phyloP scores from a whole-genome alignment of 2,329 filamentous ascomycete genomes.

The Colletotrichum brevisporum region DNA sequence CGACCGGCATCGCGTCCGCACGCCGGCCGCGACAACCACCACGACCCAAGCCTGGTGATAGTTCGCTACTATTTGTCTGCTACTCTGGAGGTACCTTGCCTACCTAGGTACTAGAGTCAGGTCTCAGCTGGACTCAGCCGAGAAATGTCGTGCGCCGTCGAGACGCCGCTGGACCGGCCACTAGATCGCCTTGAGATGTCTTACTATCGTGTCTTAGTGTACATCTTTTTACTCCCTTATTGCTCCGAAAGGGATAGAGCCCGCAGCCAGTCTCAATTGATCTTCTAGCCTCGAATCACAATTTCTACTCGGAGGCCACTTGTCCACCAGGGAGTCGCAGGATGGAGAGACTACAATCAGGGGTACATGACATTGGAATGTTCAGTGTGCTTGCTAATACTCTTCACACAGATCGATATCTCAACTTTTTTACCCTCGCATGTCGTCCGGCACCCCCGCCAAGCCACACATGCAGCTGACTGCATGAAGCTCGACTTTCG shows the following conservation, averaged over 20 bases:
- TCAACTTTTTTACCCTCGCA: background rate
- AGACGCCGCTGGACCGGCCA: slow-evolving; percentile 19
- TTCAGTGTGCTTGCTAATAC: background rate
- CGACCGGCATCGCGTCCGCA: background rate
- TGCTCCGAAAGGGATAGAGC: slow-evolving; percentile 20
- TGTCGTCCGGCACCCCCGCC: background rate
- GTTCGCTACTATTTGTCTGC: slow-evolving; percentile 6
- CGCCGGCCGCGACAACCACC: slow-evolving; percentile 15
- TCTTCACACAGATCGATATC: slow-evolving; percentile 8
- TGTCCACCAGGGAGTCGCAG: slow-evolving; percentile 9
- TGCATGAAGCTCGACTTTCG: background rate
- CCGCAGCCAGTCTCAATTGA: slow-evolving; percentile 9
- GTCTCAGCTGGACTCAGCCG: slow-evolving; percentile 30
- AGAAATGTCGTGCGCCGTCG: slow-evolving; percentile 8
- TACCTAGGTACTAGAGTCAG: background rate
- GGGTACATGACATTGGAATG: slow-evolving; percentile 16
- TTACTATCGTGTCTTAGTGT: background rate
- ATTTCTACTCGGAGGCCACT: background rate
- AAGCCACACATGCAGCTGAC: slow-evolving; percentile 9
- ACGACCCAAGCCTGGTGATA: background rate
- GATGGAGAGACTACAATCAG: slow-evolving; percentile 8
- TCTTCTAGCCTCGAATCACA: background rate
- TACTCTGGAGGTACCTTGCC: too few species aligned
- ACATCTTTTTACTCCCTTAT: background rate
- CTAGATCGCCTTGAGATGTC: slow-evolving; percentile 6